Conservation (phyloP, 495 filamentous ascomycete genomes). For the Geoglossum glabrum region DNA sequence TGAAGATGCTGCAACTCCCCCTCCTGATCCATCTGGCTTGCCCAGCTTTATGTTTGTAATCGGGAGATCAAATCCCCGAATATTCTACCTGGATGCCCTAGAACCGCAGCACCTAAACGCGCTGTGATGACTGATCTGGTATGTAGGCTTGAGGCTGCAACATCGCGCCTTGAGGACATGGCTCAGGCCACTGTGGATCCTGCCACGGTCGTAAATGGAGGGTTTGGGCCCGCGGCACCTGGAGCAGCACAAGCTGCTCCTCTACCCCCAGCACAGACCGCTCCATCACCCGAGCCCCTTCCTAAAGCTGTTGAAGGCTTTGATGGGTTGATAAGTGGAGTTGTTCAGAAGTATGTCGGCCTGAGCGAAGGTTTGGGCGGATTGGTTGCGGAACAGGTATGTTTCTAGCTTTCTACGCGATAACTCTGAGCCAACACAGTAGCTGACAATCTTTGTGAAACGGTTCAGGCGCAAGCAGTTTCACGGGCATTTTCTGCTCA, state of each 20-base stretch:
- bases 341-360: conserved; percentile 59
- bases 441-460: background rate
- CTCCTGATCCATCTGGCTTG: background rate
- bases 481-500: conserved; percentile 56
- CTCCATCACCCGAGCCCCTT: conserved; percentile 31
- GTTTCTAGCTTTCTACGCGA: conserved; percentile 1
- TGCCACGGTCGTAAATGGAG: conserved; percentile 25
- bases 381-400: conserved; percentile 61
- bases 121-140: conserved; percentile 24
- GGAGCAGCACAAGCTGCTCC: conserved; percentile 15
- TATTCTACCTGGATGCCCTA: background rate
- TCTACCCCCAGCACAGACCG: conserved; percentile 17
- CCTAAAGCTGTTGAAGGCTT: conserved; percentile 71
- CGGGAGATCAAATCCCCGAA: conserved; percentile 7
- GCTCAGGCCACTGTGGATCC: conserved; percentile 48
- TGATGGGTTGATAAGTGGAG: conserved; percentile 53
- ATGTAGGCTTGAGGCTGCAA: conserved; percentile 89
- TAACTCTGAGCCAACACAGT: background rate
- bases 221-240: conserved; percentile 14
- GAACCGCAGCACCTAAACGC: background rate
- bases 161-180: conserved; percentile 89
- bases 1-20: background rate
- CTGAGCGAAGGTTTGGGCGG: conserved; percentile 59
- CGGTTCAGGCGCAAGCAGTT: conserved; percentile 33
- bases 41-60: background rate